These are phyloP conservation scores for Coprinopsis strossmayeri DNA, from an alignment of 768 basidiomycete species.

Conservation along the genomic window DNA sequence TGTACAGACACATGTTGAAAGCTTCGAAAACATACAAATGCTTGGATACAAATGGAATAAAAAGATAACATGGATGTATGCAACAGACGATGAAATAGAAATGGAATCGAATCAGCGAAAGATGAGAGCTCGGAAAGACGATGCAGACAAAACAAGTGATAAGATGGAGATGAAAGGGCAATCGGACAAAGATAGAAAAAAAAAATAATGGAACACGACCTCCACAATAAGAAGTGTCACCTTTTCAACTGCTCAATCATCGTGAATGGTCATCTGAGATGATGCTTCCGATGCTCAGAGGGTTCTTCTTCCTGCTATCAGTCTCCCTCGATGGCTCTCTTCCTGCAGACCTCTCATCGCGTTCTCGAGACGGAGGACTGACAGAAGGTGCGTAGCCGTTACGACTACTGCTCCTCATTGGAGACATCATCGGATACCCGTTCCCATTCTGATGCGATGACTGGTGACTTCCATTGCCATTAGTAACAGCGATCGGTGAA, in stretches of 20 bases:
- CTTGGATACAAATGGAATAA: no score
- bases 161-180: slow-evolving; percentile 2
- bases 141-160: not conserved
- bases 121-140: not conserved
- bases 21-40: no score
- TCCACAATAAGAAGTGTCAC: slow-evolving; percentile 1
- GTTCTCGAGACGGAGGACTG: slow-evolving; percentile 15
- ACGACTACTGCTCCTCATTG: slow-evolving; percentile 19
- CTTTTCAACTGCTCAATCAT: not conserved
- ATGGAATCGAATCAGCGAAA: no score
- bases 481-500: slow-evolving; percentile 9
- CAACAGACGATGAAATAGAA: no score
- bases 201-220: slow-evolving; percentile 6
- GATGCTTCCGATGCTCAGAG: slow-evolving; percentile 64
- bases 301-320: slow-evolving; percentile 47
- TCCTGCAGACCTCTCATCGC: slow-evolving; percentile 16
- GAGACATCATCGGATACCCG: not conserved
- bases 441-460: not conserved
- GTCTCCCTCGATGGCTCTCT: slow-evolving; percentile 12
- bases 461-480: not conserved
- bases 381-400: slow-evolving; percentile 21
- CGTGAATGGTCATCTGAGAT: slow-evolving; percentile 43
- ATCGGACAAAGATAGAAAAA: slow-evolving; percentile 2
- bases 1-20: no score
- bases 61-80: no score